Evolutionary conservation across 257 asterid species (phyloP), one percentile per base, ranked within the genome.

Genomic region (Nicotiana paniculata): DNA sequence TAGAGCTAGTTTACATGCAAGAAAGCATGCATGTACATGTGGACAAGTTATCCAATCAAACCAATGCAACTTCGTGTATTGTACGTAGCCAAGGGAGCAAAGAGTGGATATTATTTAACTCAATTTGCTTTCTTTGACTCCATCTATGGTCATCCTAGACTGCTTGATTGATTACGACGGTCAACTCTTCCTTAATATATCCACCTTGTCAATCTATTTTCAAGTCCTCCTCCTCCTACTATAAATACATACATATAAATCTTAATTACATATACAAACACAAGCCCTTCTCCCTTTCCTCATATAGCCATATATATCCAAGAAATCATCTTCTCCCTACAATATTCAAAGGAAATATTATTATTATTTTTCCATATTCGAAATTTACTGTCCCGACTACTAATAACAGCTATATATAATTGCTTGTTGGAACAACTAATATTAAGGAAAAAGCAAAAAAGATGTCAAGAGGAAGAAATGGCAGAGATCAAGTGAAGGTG

Each of bases 401-500:
- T n/a, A 30, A 30, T 21, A 70, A 43, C 28, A 59, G 4, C 12
- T n/a, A 21, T 21, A 21, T 21, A 21, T 21, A 21, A n/a, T 48
- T 18, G 5, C 10, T 24, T 10, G 33, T 64, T 28, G 30, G n/a
- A 28, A 54, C 7, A 21, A 67, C 5, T 57, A 18, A 57, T 21
- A 21, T 21, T 21, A 21, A 21, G 24, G 64, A 24, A 35, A 18
- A 2, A 24, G 6, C 2, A 3, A 28, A 6, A 17, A 17, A 39
- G 12, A 58, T 79, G 82, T 79, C 74, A 21, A 39, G 17, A 1
- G 2, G 26, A 4, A 58, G 5, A 79, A 79, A 17, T 3, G 0
- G 8, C 8, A 55, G 57, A 64, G 21, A 53, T 9, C 81, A 85
- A 0, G 88, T 89, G 59, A 89, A 86, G 83, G 88, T 89, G 26